Percentiles rank a stretch among this genome's conserved stretches.
Conservation (phyloP, 1,284 basidiomycete genomes). For the Sanghuangporus sanghuang region DNA sequence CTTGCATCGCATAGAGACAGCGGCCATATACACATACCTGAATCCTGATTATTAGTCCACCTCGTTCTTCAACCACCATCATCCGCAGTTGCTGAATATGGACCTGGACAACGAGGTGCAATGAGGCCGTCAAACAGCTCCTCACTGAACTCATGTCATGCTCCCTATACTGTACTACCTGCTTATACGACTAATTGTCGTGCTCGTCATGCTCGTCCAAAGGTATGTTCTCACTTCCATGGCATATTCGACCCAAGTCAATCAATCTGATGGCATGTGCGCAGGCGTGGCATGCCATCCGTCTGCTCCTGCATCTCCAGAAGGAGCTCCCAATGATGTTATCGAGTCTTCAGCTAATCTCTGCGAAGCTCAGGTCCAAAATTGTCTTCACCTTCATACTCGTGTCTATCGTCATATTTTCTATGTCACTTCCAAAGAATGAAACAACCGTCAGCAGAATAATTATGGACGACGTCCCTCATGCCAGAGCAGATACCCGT, state of each 20-base stretch:
- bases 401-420: neutral
- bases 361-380: neutral
- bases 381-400: neutral
- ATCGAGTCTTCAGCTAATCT: neutral
- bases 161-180: neutral
- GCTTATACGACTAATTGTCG: conserved; percentile 1
- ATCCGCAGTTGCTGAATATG: neutral
- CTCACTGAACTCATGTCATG: neutral
- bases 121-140: neutral
- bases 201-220: neutral
- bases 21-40: no score
- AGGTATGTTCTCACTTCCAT: neutral
- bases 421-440: neutral
- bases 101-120: neutral
- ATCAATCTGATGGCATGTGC: neutral
- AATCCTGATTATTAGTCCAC: no score
- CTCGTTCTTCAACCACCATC: no score
- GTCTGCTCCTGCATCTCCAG: neutral
- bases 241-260: neutral
- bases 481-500: neutral
- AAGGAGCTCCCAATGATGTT: neutral
- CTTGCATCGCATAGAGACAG: no score
- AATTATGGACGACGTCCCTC: neutral
- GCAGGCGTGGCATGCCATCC: conserved; percentile 6
- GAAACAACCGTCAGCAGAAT: neutral